A percentile compares a stretch with the other conserved stretches of the same genome.
phyloP scores from a whole-genome alignment of 768 basidiomycete genomes.

The Tephrocybe sp. region DNA sequence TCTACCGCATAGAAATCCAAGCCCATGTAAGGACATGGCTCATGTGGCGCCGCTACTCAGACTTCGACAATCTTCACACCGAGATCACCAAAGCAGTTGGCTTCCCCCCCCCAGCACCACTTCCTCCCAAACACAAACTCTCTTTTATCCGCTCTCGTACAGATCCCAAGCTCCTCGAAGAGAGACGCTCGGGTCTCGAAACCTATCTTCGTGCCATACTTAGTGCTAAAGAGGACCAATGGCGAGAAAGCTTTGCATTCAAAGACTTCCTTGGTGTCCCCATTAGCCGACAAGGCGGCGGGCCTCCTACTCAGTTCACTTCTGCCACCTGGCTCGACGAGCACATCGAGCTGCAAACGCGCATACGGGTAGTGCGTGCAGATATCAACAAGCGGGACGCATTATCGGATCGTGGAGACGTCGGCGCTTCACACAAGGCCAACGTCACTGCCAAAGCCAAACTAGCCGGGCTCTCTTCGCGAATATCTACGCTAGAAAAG shows the following conservation, averaged over 20 bases:
- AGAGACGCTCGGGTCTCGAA: conserved; percentile 78
- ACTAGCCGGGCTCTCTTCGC: conserved; percentile 72
- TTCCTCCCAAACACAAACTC: conserved; percentile 85
- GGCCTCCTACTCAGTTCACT: conserved; percentile 57
- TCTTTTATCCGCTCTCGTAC: conserved; percentile 60
- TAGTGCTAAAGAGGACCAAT: conserved; percentile 75
- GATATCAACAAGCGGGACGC: conserved; percentile 88
- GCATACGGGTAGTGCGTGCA: conserved; percentile 80
- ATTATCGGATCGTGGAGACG: conserved; percentile 72
- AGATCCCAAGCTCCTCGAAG: conserved; percentile 68
- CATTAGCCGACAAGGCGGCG: conserved; percentile 49
- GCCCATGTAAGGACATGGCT: conserved; percentile 92
- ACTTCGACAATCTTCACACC: conserved; percentile 85
- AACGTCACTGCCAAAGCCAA: conserved; percentile 87
- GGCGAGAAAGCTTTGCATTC: conserved; percentile 80
- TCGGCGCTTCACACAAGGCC: conserved; percentile 70
- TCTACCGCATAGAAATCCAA: conserved; percentile 81
- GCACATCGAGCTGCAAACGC: conserved; percentile 73
- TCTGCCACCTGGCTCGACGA: conserved; percentile 88
- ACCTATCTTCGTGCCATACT: conserved; percentile 85
- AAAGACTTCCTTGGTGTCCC: conserved; percentile 88
- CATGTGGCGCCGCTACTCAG: conserved; percentile 93
- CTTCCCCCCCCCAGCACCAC: conserved; percentile 71
- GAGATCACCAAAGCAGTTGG: conserved; percentile 82
- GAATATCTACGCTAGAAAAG: conserved; percentile 70